Evolutionary conservation across 768 basidiomycete species (phyloP).

Genomic region (Termitomyces sp.): DNA sequence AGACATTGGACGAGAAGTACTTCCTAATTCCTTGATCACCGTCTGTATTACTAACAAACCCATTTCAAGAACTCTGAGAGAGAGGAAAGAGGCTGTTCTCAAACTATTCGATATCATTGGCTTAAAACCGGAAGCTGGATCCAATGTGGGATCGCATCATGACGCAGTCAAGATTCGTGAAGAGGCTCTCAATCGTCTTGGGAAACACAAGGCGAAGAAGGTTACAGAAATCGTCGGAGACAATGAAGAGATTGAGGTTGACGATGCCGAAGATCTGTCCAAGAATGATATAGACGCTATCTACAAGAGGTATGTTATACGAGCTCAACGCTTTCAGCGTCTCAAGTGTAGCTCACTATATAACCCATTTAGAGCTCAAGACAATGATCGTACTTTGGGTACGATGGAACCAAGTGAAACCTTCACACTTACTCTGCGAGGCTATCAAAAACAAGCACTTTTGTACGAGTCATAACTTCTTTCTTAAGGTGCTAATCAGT

Average conservation of each 20-base stretch:
- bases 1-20: slow-evolving; percentile 73
- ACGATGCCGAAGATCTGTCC: slow-evolving; percentile 77
- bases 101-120: slow-evolving; percentile 71
- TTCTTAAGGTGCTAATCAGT: not conserved
- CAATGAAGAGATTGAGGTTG: slow-evolving; percentile 80
- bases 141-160: slow-evolving; percentile 28
- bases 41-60: not conserved
- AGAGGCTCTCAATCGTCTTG: slow-evolving; percentile 38
- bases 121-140: slow-evolving; percentile 59
- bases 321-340: not conserved
- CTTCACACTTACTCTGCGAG: slow-evolving; percentile 72
- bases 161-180: slow-evolving; percentile 32
- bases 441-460: slow-evolving; percentile 94
- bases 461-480: slow-evolving; percentile 37
- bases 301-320: slow-evolving; percentile 64
- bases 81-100: slow-evolving; percentile 73
- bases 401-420: slow-evolving; percentile 80
- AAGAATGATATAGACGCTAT: slow-evolving; percentile 81
- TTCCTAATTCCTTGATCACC: not conserved
- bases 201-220: slow-evolving; percentile 37
- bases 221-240: slow-evolving; percentile 73
- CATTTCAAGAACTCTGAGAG: slow-evolving; percentile 50
- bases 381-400: slow-evolving; percentile 68
- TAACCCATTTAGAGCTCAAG: slow-evolving; percentile 63
- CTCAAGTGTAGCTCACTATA: not conserved